Evolutionary conservation across 371 early-diverging fungal genomes (phyloP).

Genomic region (Zopfochytrium polystomum): DNA sequence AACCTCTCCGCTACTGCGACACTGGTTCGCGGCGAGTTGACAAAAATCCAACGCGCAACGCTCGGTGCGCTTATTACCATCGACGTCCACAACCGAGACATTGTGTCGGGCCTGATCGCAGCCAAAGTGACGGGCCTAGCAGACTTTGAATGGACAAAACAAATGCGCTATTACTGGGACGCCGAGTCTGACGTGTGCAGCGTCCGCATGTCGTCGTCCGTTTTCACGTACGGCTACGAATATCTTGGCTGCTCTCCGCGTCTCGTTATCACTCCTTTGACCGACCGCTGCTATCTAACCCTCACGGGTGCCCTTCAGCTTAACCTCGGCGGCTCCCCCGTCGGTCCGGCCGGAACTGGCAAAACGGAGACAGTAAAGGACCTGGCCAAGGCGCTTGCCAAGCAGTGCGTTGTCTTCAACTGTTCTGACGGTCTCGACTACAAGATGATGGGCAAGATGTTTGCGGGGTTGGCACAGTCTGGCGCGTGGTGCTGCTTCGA

Average conservation of each 20-base stretch:
- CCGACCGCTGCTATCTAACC: conserved; percentile 56
- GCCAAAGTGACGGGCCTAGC: conserved; percentile 39
- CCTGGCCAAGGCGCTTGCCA: conserved; percentile 55
- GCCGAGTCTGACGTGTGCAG: conserved; percentile 51
- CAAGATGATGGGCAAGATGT: conserved; percentile 64
- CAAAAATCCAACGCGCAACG: conserved; percentile 50
- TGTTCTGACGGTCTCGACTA: conserved; percentile 62
- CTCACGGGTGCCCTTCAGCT: conserved; percentile 56
- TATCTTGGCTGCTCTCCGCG: conserved; percentile 55
- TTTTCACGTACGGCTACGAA: conserved; percentile 56
- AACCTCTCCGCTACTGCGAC: conserved; percentile 47
- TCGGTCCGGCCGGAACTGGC: conserved; percentile 61
- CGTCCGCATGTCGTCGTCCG: conserved; percentile 51
- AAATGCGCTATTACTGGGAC: conserved; percentile 58
- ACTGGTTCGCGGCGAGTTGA: conserved; percentile 54
- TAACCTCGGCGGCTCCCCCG: conserved; percentile 55
- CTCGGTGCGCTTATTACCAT: conserved; percentile 57
- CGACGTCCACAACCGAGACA: conserved; percentile 61
- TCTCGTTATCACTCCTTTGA: conserved; percentile 56
- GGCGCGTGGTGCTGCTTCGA: conserved; percentile 66
- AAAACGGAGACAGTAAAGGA: conserved; percentile 65
- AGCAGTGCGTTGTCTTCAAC: conserved; percentile 62
- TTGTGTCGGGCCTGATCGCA: conserved; percentile 43
- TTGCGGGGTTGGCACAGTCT: conserved; percentile 56
- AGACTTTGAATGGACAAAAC: conserved; percentile 59